Base-by-base conservation (phyloP, 805 yeast genomes). In the Lipomyces starkeyi region DNA sequence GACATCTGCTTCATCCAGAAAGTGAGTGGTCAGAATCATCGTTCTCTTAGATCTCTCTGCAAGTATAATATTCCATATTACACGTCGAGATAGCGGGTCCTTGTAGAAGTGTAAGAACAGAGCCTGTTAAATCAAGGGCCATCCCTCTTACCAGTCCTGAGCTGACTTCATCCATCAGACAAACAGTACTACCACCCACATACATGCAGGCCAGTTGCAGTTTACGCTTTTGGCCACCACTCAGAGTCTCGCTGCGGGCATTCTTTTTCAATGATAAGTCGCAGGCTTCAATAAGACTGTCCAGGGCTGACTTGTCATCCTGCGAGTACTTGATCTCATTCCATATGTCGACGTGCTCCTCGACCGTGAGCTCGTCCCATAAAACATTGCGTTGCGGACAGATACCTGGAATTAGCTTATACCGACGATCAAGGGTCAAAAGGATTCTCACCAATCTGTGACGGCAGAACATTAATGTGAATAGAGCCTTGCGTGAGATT, bases 211-310 rank as follows among this genome's bases (percentile, higher is more conserved):
- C 79, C 57, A 77, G 68, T 54, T 77, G 79, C 47, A 77, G 65
- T 58, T 77, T 77, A 47, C 79, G 65, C 62, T 77, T 76, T 63
- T 77, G 79, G 11, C 79, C 79, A 49, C 79, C 79, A 64, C 76
- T 73, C 35, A 77, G 68, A 47, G 67, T 65, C 49, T 64, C 67
- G 9, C 76, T 66, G 20, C 43, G 22, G 8, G 71, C 61, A 14
- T 62, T 40, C 3, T 61, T 66, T 62, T 76, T 77, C 20, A 62
- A 22, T 2, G 52, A 49, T 47, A 77, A 57, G 63, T 77, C 79
- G 60, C 79, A 76, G 54, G 71, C 67, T 2, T 70, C 73, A 49
- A 75, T 60, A n/a, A 76, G 64, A 34, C 58, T 61, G 7, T 64
- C 63, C 13, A 66, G 65, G 2, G 65, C 70, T 1, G 37, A 52